These are phyloP conservation scores for Hymenoscyphus fraxineus DNA, from an alignment of 2,329 filamentous ascomycete species.

Conservation along the genomic window DNA sequence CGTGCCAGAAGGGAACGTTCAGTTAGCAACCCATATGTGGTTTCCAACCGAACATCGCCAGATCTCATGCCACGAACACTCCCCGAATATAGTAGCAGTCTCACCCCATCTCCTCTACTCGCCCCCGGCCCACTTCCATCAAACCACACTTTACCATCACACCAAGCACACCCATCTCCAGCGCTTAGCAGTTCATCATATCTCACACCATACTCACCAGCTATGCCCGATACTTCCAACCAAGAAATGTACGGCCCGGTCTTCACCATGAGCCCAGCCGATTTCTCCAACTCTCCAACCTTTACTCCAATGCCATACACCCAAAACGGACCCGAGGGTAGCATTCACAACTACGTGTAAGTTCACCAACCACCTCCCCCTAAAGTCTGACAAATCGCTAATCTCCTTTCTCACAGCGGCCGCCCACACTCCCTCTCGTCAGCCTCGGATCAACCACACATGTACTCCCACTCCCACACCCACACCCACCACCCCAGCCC, in stretches of 20 bases:
- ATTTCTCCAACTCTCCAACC: slow-evolving; percentile 22
- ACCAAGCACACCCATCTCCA: slow-evolving; percentile 25
- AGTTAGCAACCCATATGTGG: slow-evolving; percentile 33
- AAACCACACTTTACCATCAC: background rate
- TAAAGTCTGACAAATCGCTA: slow-evolving; percentile 7
- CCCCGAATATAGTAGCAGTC: slow-evolving; percentile 29
- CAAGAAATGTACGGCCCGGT: slow-evolving; percentile 30
- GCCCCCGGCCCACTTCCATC: slow-evolving; percentile 26
- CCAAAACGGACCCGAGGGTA: slow-evolving; percentile 22
- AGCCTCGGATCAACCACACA: slow-evolving; percentile 28
- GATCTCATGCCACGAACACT: slow-evolving; percentile 33
- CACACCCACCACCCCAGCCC: slow-evolving; percentile 31
- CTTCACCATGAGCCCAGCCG: slow-evolving; percentile 27
- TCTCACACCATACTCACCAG: slow-evolving; percentile 31
- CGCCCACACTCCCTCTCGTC: slow-evolving; percentile 33
- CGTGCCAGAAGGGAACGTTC: slow-evolving; percentile 46
- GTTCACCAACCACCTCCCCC: slow-evolving; percentile 5
- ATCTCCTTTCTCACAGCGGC: slow-evolving; percentile 11
- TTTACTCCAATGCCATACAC: slow-evolving; percentile 30
- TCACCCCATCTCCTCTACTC: slow-evolving; percentile 33
- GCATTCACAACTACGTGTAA: slow-evolving; percentile 29
- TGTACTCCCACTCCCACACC: slow-evolving; percentile 33
- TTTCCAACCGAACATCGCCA: slow-evolving; percentile 33
- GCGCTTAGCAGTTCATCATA: slow-evolving; percentile 28
- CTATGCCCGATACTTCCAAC: slow-evolving; percentile 23